Percentiles rank a stretch among this genome's conserved stretches.
Conservation (phyloP, 352 stramenopile genomes). For the Phytophthora nicotianae region DNA sequence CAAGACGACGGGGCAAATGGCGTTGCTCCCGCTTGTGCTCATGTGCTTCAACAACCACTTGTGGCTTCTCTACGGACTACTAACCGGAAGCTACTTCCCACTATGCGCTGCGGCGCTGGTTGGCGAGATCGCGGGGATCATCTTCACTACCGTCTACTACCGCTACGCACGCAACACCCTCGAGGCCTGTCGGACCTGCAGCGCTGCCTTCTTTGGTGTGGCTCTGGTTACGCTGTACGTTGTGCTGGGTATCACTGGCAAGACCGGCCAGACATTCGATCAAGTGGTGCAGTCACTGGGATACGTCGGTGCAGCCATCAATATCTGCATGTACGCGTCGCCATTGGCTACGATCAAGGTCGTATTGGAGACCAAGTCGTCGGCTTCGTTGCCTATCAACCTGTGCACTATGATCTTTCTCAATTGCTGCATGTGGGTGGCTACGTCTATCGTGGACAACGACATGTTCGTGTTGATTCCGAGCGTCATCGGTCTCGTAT, state of each 20-base stretch:
- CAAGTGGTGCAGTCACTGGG: slow-evolving; percentile 35
- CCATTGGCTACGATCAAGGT: slow-evolving; percentile 55
- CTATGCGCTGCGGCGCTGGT: slow-evolving; percentile 26
- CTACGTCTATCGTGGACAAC: slow-evolving; percentile 47
- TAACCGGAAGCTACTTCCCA: slow-evolving; percentile 36
- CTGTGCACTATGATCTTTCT: slow-evolving; percentile 51
- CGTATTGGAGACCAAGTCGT: slow-evolving; percentile 59
- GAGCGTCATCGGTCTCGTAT: slow-evolving; percentile 42
- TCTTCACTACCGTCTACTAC: slow-evolving; percentile 39
- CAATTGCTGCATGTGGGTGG: slow-evolving; percentile 66
- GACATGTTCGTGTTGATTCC: slow-evolving; percentile 58
- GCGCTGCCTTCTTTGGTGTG: slow-evolving; percentile 16
- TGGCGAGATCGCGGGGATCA: slow-evolving; percentile 20
- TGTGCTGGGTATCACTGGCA: slow-evolving; percentile 36
- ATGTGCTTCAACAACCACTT: slow-evolving; percentile 53
- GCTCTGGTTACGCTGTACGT: slow-evolving; percentile 40
- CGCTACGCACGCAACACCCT: slow-evolving; percentile 22
- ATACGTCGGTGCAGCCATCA: slow-evolving; percentile 48
- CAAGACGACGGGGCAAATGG: slow-evolving; percentile 41
- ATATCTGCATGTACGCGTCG: slow-evolving; percentile 60
- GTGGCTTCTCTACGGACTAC: slow-evolving; percentile 44
- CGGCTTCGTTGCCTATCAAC: slow-evolving; percentile 56
- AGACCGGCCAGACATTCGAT: slow-evolving; percentile 33
- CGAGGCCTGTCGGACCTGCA: slow-evolving; percentile 20
- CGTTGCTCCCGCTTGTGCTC: slow-evolving; percentile 45